A percentile compares a stretch with the other conserved stretches of the same genome.
Evolutionary conservation across 441 rosid species (phyloP).

Genomic region (Oxalis stricta): DNA sequence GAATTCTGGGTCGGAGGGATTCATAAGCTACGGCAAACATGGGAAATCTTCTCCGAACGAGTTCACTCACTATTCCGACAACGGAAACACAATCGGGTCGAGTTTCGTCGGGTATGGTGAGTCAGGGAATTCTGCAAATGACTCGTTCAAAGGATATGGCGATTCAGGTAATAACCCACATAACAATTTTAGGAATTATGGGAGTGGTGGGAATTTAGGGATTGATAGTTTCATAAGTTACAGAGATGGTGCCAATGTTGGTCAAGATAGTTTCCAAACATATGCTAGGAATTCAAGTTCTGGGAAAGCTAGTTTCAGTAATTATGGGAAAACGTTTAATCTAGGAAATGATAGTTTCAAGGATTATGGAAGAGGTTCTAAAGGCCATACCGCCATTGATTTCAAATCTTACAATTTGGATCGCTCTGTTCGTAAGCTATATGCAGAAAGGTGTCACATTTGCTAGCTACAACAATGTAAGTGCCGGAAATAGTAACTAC

Average conservation of each 20-base stretch:
- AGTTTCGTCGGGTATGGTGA: conserved; percentile 25
- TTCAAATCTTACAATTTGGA: conserved; percentile 25
- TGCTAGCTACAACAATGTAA: conserved; percentile 15
- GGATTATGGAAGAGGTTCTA: conserved; percentile 29
- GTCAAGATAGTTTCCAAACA: conserved; percentile 31
- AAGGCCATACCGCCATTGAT: conserved; percentile 13
- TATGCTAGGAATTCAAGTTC: conserved; percentile 24
- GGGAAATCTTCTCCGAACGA: conserved; percentile 22
- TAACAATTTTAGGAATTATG: conserved; percentile 25
- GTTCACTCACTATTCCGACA: conserved; percentile 20
- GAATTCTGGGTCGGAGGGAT: conserved; percentile 26
- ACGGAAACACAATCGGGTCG: conserved; percentile 23
- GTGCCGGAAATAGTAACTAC: not conserved
- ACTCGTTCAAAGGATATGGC: conserved; percentile 30
- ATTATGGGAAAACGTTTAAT: conserved; percentile 35
- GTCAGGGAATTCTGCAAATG: conserved; percentile 18
- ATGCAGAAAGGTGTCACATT: conserved; percentile 15
- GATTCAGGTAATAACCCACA: conserved; percentile 25
- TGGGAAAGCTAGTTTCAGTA: conserved; percentile 20
- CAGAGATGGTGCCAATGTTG: conserved; percentile 28
- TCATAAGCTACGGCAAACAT: conserved; percentile 27
- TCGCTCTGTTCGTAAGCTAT: conserved; percentile 24
- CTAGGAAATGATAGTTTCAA: conserved; percentile 28
- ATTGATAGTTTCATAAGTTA: conserved; percentile 21
- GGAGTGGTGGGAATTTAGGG: conserved; percentile 18